Evolutionary conservation across 1,284 basidiomycete genomes (phyloP), one percentile per base, ranked within the genome.

Genomic region (Heliocybe sulcata): DNA sequence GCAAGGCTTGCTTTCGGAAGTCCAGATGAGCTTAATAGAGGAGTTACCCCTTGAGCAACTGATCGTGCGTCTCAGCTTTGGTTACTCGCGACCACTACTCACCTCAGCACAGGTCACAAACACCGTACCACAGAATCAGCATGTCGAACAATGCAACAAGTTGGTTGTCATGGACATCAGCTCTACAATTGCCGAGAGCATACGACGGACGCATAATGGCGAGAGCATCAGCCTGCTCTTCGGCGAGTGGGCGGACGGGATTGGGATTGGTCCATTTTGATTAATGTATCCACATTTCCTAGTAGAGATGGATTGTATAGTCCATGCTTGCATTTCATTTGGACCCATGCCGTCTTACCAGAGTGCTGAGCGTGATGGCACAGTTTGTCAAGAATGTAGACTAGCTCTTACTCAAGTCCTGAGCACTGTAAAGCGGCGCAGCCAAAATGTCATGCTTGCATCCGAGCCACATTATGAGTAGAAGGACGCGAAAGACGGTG

Each of bases 201-300:
- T 99, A 60, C 87, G 97, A 50, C 77, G 96, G 61, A 97, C 94
- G 20, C 96, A 99, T 72, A 98, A 99, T 62, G 96, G 96, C 60
- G 90, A 97, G 76, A 90, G 88, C 60, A 91, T 91, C 62, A 89
- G 86, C 60, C 67, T 90, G 50, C 71, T 92, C n/a, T 92, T 92
- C 61, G 87, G 84, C 35, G 89, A 90, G 60, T 90, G 85, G 83
- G 76, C 81, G 19, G 81, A 80, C 59, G 71, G 72, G 47, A 4
- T 49, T 12, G 8, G 70, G 9, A 19, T 53, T 8, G 59, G 57
- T 16, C 25, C 47, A 31, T 55, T 56, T 48, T 60, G 50, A n/a
- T n/a, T n/a, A n/a, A n/a, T n/a, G n/a, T n/a, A n/a, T n/a, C n/a
- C n/a, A n/a, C n/a, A n/a, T n/a, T n/a, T n/a, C n/a, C n/a, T 35